These are phyloP conservation scores for Glycyrrhiza uralensis DNA, from an alignment of 306 rosid genomes.

Conservation along the genomic window DNA sequence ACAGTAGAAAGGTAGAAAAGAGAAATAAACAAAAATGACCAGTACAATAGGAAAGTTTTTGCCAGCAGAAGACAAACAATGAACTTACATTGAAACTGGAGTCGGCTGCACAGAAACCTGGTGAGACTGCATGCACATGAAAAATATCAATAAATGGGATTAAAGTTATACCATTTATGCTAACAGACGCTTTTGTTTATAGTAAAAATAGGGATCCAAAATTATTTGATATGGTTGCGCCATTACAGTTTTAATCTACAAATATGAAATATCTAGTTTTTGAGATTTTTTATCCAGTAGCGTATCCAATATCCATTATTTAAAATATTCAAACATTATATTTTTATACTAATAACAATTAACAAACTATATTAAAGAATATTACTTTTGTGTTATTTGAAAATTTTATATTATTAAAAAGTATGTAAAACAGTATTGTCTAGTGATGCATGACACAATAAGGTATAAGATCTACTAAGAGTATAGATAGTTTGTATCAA, in stretches of 20 bases:
- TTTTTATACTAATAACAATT: neutral
- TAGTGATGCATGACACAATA: slow-evolving; percentile 3
- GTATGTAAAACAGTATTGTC: neutral
- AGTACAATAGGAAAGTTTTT: neutral
- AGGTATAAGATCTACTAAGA: neutral
- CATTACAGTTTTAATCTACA: neutral
- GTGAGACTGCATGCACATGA: slow-evolving; percentile 58
- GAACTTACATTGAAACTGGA: slow-evolving; percentile 84
- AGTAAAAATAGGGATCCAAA: neutral
- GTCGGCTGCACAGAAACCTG: slow-evolving; percentile 71
- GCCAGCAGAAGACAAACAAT: slow-evolving; percentile 23
- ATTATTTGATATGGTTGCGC: neutral
- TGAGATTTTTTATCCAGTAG: neutral
- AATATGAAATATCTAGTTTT: slow-evolving; percentile 14
- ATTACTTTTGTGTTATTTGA: neutral
- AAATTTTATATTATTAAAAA: neutral
- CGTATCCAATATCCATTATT: slow-evolving; percentile 4
- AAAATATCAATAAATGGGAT: slow-evolving; percentile 22
- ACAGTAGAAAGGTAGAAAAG: neutral
- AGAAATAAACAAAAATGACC: slow-evolving; percentile 11
- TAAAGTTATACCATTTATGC: neutral
- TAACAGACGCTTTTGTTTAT: neutral
- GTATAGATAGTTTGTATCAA: slow-evolving; percentile 1
- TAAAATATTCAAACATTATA: neutral
- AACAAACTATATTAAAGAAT: neutral